Conservation (phyloP, 148 eudicot species). For the Cornus florida region DNA sequence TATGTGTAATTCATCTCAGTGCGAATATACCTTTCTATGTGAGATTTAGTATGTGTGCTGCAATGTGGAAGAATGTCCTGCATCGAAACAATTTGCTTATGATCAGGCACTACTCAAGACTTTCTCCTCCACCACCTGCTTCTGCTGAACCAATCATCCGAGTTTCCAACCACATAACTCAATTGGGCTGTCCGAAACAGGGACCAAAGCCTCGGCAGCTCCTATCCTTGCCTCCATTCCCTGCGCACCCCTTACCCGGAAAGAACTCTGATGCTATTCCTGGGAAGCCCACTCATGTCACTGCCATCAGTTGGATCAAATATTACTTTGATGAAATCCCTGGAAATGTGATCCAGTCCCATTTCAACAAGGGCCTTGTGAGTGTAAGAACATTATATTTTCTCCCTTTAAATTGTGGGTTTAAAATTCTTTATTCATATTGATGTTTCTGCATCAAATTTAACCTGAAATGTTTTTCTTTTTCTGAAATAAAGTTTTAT, state of each 20-base stretch:
- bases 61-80: slow-evolving; percentile 18
- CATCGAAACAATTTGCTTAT: not conserved
- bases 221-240: slow-evolving; percentile 78
- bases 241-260: slow-evolving; percentile 64
- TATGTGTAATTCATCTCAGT: not conserved
- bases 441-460: not conserved
- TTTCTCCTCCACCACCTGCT: slow-evolving; percentile 54
- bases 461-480: not conserved
- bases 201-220: slow-evolving; percentile 83
- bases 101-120: slow-evolving; percentile 43
- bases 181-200: slow-evolving; percentile 66
- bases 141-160: slow-evolving; percentile 48
- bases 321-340: slow-evolving; percentile 70
- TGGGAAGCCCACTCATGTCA: slow-evolving; percentile 33
- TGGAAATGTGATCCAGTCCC: slow-evolving; percentile 56
- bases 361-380: slow-evolving; percentile 83
- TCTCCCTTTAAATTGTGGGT: not conserved
- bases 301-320: slow-evolving; percentile 90
- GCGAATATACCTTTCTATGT: not conserved
- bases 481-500: not conserved
- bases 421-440: not conserved
- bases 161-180: slow-evolving; percentile 60
- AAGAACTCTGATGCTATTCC: slow-evolving; percentile 29
- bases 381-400: slow-evolving; percentile 21
- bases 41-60: not conserved